Evolutionary conservation across 2,329 filamentous ascomycete genomes (phyloP), one percentile per base, ranked within the genome.

Genomic region (Beauveria medogensis): DNA sequence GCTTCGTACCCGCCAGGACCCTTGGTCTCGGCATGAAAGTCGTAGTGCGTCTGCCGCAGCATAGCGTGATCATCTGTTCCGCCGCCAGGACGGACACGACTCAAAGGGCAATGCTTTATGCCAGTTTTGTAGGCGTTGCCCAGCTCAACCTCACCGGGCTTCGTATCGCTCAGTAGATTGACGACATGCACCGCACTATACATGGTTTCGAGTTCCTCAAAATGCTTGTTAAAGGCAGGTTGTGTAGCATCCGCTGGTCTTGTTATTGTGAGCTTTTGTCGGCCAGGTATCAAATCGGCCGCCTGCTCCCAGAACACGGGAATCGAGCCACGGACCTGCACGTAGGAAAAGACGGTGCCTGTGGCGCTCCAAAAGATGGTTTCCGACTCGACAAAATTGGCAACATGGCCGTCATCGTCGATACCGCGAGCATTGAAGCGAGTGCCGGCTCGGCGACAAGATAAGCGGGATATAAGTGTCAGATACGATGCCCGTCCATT

Each of bases 341-440:
- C 91, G 73, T 97, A 99, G 0, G 94, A 97, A 71, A 97, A 97
- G 60, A 91, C 85, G 7, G 91, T 77, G 3, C 85, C 84, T 1
- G 85, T 84, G 1, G 90, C 89, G 67, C 88, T 88, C 88, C 90
- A 96, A 70, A 95, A 92, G 46, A 93, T 86, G 0, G 92, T 96
- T 75, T 99, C 94, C 0, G 92, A 94, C 74, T 99, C 94, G n/a
- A 97, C 94, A 74, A 96, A 99, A 73, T 99, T 99, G 63, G 94
- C 92, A 30, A 97, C 94, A 68, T 97, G 91, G 16, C 94, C 94
- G 69, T 97, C 92, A 71, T 99, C 94, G 70, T 99, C 94, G 65
- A 99, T 96, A 44, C 94, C 94, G 66, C 94, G 84, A n/a, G 93
- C 89, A 72, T 97, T 97, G 80, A 97, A 99, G 46, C 94, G 84